Percentiles rank a stretch among this genome's conserved stretches.
Conservation (phyloP, 2,329 filamentous ascomycete genomes). For the Colletotrichum truncatum region DNA sequence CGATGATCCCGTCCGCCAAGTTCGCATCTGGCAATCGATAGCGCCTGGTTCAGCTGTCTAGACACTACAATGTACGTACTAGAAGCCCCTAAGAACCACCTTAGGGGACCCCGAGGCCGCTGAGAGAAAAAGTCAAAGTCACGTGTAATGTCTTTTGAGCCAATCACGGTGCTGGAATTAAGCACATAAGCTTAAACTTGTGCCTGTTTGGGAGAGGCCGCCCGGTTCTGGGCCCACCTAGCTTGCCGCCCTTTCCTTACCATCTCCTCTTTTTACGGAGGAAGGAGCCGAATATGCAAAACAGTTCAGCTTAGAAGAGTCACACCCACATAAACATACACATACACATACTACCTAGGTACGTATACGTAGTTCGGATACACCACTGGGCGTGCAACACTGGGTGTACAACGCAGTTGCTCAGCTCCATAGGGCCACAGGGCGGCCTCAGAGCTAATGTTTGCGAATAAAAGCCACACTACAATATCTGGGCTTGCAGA, state of each 20-base stretch:
- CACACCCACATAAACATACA: not conserved
- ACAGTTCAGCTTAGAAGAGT: not conserved
- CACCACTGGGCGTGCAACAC: too few relatives aligned
- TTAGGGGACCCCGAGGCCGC: too few relatives aligned
- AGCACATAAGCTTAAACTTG: constrained; percentile 25
- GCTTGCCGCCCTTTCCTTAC: not conserved
- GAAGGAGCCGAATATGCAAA: constrained; percentile 15
- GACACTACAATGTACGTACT: too few relatives aligned
- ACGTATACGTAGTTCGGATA: too few relatives aligned
- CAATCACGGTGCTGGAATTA: not conserved
- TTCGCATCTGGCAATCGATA: not conserved
- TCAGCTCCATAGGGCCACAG: too few relatives aligned
- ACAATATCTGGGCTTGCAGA: not conserved
- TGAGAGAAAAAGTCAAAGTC: not conserved
- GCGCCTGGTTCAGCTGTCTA: not conserved
- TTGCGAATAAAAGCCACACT: not conserved
- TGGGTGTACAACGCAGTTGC: too few relatives aligned
- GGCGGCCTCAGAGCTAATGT: too few relatives aligned
- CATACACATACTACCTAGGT: not conserved
- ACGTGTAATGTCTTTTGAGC: not conserved
- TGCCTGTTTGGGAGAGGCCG: constrained; percentile 8
- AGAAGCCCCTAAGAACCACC: not conserved
- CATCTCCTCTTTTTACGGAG: not conserved
- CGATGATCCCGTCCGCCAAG: constrained; percentile 18
- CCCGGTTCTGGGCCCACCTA: not conserved